phyloP scores from a whole-genome alignment of 352 stramenopile genomes.

The Phytophthora aleatoria region DNA sequence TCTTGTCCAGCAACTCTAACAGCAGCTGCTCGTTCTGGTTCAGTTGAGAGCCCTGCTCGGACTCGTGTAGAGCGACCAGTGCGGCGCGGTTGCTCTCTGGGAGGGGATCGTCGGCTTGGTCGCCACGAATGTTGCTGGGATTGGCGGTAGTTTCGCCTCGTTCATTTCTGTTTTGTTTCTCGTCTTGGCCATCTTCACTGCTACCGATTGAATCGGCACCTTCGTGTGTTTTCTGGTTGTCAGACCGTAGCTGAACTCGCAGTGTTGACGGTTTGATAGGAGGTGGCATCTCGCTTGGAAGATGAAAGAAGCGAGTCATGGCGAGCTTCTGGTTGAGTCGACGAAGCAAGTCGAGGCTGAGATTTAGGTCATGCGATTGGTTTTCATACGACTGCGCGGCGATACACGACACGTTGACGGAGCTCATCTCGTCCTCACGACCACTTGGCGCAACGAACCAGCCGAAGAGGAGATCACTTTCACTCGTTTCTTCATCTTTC shows the following conservation, averaged over 20 bases:
- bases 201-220: slow-evolving; percentile 4
- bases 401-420: slow-evolving; percentile 67
- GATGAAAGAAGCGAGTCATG: slow-evolving; percentile 30
- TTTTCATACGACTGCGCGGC: slow-evolving; percentile 41
- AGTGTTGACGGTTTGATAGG: slow-evolving; percentile 13
- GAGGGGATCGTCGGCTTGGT: background rate
- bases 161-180: background rate
- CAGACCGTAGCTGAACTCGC: background rate
- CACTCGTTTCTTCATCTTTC: slow-evolving; percentile 27
- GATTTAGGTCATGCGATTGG: slow-evolving; percentile 35
- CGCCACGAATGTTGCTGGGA: slow-evolving; percentile 1
- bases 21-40: slow-evolving; percentile 78
- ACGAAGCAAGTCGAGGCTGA: slow-evolving; percentile 59
- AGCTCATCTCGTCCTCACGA: slow-evolving; percentile 32
- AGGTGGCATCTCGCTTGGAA: slow-evolving; percentile 6
- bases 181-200: background rate
- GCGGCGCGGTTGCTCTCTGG: slow-evolving; percentile 27
- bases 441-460: slow-evolving; percentile 59
- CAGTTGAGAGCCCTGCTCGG: slow-evolving; percentile 38
- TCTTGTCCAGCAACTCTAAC: slow-evolving; percentile 77
- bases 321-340: slow-evolving; percentile 43
- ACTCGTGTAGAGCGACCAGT: slow-evolving; percentile 29
- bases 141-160: background rate
- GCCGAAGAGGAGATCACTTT: slow-evolving; percentile 54
- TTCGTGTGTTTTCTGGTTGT: slow-evolving; percentile 29